Base-by-base conservation (phyloP, 2,329 filamentous ascomycete genomes). In the Orbilia blumenaviensis region DNA sequence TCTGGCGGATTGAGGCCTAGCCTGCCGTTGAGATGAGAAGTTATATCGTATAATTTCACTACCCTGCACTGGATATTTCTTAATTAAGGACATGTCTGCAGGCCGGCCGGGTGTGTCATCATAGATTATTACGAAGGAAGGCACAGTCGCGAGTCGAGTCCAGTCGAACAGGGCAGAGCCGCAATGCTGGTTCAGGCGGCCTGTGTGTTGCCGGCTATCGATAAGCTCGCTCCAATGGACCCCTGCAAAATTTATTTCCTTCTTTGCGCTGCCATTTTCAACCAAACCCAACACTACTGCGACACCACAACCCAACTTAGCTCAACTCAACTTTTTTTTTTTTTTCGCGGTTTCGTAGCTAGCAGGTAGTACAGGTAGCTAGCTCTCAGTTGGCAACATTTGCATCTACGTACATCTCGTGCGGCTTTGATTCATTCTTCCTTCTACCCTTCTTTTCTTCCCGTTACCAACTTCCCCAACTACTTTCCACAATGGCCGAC, bases 181-280 rank as follows among this genome's bases (percentile, higher is more conserved):
- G 68, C 68, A 66, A n/a, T 41, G 23, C 23, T 38, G 27, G 2
- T 3, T n/a, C 3, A 44, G 60, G 25, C 42, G 25, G 67, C 42
- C 23, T 56, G 52, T 52, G 67, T 42, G 61, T 60, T 74, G 69
- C 42, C 44, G 41, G 41, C 16, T 67, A 67, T 75, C 54, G 69
- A 75, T 64, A 69, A 64, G 71, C 63, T 36, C 25, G 64, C 23
- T 69, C 64, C 58, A 69, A 58, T 69, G 58, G 27, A 76, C 64
- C 72, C 72, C 72, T 69, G 72, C 72, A 76, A 58, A 76, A 69
- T 69, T 66, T 76, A 63, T 56, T 64, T 62, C 18, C 46, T 54
- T 67, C 62, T 32, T 44, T 61, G 27, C 46, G n/a, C 34, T 25
- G 7, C 38, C n/a, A n/a, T n/a, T n/a, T n/a, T n/a, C n/a, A n/a